A percentile compares a stretch with the other conserved stretches of the same genome.
Conservation (phyloP, 495 filamentous ascomycete genomes). For the Penicillium soppii region DNA sequence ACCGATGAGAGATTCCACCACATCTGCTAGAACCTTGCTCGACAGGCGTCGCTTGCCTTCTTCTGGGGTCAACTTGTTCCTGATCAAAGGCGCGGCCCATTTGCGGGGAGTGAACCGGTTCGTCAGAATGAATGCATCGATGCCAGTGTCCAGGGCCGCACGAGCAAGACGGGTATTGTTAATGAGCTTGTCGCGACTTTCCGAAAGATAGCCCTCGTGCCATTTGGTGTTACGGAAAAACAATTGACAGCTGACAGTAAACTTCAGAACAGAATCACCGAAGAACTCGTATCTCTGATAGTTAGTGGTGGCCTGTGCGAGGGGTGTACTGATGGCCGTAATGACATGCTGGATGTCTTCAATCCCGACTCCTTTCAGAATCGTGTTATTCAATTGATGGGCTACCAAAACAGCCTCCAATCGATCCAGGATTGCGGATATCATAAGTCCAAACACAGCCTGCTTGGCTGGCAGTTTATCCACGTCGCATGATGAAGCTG, state of each 20-base stretch:
- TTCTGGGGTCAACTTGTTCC: slow-evolving; percentile 29
- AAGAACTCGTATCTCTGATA: slow-evolving; percentile 91
- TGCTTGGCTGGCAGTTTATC: slow-evolving; percentile 60
- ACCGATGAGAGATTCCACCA: slow-evolving; percentile 84
- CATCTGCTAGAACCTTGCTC: slow-evolving; percentile 84
- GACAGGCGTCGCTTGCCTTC: slow-evolving; percentile 49
- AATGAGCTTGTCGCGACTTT: slow-evolving; percentile 65
- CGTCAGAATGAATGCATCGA: slow-evolving; percentile 75
- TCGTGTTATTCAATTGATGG: slow-evolving; percentile 55
- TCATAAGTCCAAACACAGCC: slow-evolving; percentile 64
- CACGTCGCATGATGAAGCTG: slow-evolving; percentile 33
- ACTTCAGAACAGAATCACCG: slow-evolving; percentile 85
- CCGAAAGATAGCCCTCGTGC: slow-evolving; percentile 77
- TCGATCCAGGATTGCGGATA: slow-evolving; percentile 73
- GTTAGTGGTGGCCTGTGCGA: slow-evolving; percentile 58
- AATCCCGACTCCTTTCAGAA: slow-evolving; percentile 58
- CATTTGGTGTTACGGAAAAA: slow-evolving; percentile 64
- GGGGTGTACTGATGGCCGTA: slow-evolving; percentile 71
- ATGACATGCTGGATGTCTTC: slow-evolving; percentile 56
- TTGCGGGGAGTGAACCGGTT: slow-evolving; percentile 64
- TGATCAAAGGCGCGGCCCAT: slow-evolving; percentile 67
- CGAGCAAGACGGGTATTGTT: slow-evolving; percentile 68
- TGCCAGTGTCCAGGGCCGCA: slow-evolving; percentile 58
- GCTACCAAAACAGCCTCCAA: slow-evolving; percentile 66
- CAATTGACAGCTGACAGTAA: slow-evolving; percentile 64